Base-by-base conservation (phyloP, 768 basidiomycete genomes). In the Dentipellis sp. region DNA sequence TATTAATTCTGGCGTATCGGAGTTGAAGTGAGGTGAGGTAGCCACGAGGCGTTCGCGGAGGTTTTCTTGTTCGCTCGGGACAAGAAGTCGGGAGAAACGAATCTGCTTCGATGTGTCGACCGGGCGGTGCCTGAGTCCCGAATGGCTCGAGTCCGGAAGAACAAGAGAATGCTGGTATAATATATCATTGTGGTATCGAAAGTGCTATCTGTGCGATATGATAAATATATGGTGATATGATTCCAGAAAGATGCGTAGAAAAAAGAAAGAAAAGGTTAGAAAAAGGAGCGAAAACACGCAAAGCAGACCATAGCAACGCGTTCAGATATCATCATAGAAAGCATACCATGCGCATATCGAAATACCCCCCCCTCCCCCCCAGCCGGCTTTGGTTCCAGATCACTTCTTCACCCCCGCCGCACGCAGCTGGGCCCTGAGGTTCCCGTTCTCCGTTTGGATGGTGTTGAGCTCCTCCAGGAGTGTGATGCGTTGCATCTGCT, bases 401-500 rank as follows among this genome's bases (percentile, higher is more conserved):
- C 62, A 78, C 69, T 74, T 76, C 70, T 81, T 85, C 59, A 19
- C 40, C 2, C 75, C 67, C 16, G 60, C 53, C 21, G 77, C 77
- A 52, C 89, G 77, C 62, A 93, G 63, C 68, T 92, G 91, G 35
- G 82, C 80, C 46, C 86, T 78, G 58, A 93, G 66, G 39, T 68
- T 80, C 40, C 72, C 75, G 64, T 93, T 92, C 71, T 92, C 89
- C 55, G 79, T 84, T 72, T 92, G 89, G 71, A 86, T 78, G 52
- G 78, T 75, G 67, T 91, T 93, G 63, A 95, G 76, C 72, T 95
- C 92, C 65, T 97, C 93, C 45, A 99, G 75, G 54, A 99, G 66
- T 35, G 86, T 85, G 55, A 91, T 82, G 60, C 86, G 77, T 72
- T 94, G 93, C 9, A 75, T 79, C 71, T 92, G 88, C 64, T 94